Conservation (phyloP, 2,329 filamentous ascomycete species). For the Nothopassalora personata region DNA sequence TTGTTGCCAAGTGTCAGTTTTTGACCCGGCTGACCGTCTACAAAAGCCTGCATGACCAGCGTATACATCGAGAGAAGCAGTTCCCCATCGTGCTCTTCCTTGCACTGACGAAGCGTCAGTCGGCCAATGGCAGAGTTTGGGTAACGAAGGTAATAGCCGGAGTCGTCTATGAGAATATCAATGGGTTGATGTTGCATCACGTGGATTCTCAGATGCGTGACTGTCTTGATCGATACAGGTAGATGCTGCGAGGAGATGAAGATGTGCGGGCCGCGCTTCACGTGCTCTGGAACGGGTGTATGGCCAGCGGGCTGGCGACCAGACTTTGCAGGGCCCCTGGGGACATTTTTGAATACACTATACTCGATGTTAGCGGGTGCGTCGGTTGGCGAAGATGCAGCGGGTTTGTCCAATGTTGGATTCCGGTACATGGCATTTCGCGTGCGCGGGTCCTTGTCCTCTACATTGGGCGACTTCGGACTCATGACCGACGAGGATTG, state of each 20-base stretch:
- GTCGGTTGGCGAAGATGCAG: not conserved
- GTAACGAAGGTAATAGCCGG: slow-evolving; percentile 26
- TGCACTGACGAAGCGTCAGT: slow-evolving; percentile 6
- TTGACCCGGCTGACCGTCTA: slow-evolving; percentile 1
- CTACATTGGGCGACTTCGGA: not conserved
- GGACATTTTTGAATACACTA: slow-evolving; percentile 19
- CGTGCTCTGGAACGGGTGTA: not conserved
- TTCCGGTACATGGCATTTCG: not conserved
- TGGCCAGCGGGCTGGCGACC: not conserved
- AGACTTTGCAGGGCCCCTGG: slow-evolving; percentile 13
- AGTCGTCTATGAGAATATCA: slow-evolving; percentile 16
- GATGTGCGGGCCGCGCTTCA: slow-evolving; percentile 19
- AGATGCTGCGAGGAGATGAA: slow-evolving; percentile 21
- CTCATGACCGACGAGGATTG: not conserved
- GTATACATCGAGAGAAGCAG: slow-evolving; percentile 10
- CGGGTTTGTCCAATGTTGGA: slow-evolving; percentile 2
- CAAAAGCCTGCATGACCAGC: slow-evolving; percentile 12
- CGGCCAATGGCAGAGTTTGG: slow-evolving; percentile 6
- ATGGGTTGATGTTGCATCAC: slow-evolving; percentile 2
- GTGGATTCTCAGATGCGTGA: slow-evolving; percentile 17
- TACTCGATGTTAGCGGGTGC: slow-evolving; percentile 1
- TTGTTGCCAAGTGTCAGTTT: not conserved
- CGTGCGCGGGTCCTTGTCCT: not conserved
- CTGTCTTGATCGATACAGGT: slow-evolving; percentile 9
- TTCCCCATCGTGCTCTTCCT: slow-evolving; percentile 3